Evolutionary conservation across 805 yeast species (phyloP), one percentile per base, ranked within the genome.

Genomic region (Wickerhamomyces hampshirensis): DNA sequence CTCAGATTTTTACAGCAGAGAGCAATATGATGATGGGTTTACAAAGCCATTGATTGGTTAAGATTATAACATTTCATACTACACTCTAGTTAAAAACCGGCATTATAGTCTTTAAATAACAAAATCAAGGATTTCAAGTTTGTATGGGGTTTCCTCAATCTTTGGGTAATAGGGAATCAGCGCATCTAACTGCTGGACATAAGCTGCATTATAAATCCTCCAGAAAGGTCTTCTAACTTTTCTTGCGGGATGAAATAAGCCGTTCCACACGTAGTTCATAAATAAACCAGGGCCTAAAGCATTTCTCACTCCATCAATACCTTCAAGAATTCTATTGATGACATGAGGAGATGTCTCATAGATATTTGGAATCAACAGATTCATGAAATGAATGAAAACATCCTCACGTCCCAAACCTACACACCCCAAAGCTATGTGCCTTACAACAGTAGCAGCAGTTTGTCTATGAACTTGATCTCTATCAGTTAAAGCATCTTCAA

Each of bases 261-360:
- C 99, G 0, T 81, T 78, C 82, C 95, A 75, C 0, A 83, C 50
- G 57, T 93, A 93, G 48, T 84, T 78, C 69, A 83, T 56, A 37
- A 83, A 66, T 1, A 77, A 51, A 0, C 95, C 96, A 5, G 75
- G 69, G 0, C 99, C 99, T 11, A 89, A 56, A 0, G 81, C 81
- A 31, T 71, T 63, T 24, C 91, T 66, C 18, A 87, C 55, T 2
- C 85, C 81, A 40, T 84, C 88, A 18, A 93, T 65, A 36, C 89
- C 83, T 37, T 87, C 97, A 31, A 84, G 44, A 2, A 93, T 78
- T 46, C 98, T 74, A 8, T 66, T 70, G 38, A 89, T 88, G 11
- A 89, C 97, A 59, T 93, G 99, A 0, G 98, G 98, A 0, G 97
- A 88, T 0, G 96, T 84, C 58, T 91, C 99, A 55, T 77, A 88